A percentile compares a stretch with the other conserved stretches of the same genome.
Conservation (phyloP, 148 eudicot genomes). For the Rhododendron mucronatum region DNA sequence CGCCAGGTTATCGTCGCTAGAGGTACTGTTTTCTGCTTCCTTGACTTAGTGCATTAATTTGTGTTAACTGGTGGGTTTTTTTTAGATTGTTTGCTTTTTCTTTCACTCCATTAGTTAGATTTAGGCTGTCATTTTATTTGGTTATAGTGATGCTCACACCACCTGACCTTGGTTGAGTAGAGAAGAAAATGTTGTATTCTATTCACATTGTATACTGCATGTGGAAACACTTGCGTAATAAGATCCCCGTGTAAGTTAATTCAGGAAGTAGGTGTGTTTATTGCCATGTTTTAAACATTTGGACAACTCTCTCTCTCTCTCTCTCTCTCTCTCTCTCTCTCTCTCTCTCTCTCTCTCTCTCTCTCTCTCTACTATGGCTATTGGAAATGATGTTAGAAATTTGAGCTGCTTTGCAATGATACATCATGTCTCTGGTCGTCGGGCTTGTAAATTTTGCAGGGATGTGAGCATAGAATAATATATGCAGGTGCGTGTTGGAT, state of each 20-base stretch:
- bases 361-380: too few species aligned
- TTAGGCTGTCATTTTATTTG: not conserved
- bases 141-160: not conserved
- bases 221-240: not conserved
- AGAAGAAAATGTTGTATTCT: slow-evolving; percentile 6
- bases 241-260: not conserved
- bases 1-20: slow-evolving; percentile 36
- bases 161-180: not conserved
- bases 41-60: not conserved
- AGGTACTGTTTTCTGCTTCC: not conserved
- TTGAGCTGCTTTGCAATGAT: not conserved
- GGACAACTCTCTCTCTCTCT: not conserved
- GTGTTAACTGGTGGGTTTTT: not conserved
- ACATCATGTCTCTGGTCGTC: not conserved
- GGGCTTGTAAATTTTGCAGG: not conserved
- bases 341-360: not conserved
- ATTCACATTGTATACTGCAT: not conserved
- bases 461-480: not conserved
- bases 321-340: not conserved
- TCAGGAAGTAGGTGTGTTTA: not conserved
- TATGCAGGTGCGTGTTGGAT: not conserved
- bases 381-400: not conserved
- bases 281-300: not conserved
- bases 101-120: not conserved
- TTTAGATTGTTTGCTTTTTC: not conserved